Base-by-base conservation (phyloP, 192 early-diverging fungal genomes). In the Entomortierella beljakovae region DNA sequence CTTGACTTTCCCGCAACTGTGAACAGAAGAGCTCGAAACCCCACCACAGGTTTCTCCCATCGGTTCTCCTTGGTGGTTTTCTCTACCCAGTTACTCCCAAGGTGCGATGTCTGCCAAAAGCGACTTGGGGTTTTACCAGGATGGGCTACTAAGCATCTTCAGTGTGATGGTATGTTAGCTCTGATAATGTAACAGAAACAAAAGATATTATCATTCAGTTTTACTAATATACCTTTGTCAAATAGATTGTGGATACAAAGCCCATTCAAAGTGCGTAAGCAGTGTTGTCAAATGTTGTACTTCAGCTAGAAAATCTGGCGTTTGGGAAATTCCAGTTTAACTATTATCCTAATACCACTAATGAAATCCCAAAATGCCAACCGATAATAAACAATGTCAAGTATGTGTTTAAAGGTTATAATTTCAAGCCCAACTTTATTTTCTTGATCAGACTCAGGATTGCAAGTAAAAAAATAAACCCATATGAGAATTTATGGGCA, bases 181-280 rank as follows among this genome's bases (percentile, higher is more conserved):
- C 7, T 57, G 46, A 28, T 26, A 37, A n/a, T n/a, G n/a, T n/a
- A n/a, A n/a, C n/a, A n/a, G n/a, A n/a, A n/a, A n/a, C n/a, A n/a
- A n/a, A n/a, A n/a, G n/a, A n/a, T n/a, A n/a, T n/a, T n/a, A n/a
- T n/a, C n/a, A n/a, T n/a, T n/a, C n/a, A n/a, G n/a, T n/a, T n/a
- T n/a, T n/a, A n/a, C n/a, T n/a, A n/a, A n/a, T n/a, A n/a, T n/a
- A n/a, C n/a, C n/a, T n/a, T n/a, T n/a, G n/a, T n/a, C n/a, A n/a
- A n/a, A n/a, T 76, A 77, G 73, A 77, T 77, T 77, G 73, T 28
- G 73, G 73, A 34, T 77, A 77, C 20, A 61, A 61, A 18, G 34
- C 61, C 4, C 73, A 77, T 63, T 66, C 65, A 58, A 68, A 68
- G 29, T 77, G 73, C 9, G 73, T 68, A 16, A 11, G 43, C 13